Conservation (phyloP, 1,284 basidiomycete genomes). For the Cerioporus squamosus region DNA sequence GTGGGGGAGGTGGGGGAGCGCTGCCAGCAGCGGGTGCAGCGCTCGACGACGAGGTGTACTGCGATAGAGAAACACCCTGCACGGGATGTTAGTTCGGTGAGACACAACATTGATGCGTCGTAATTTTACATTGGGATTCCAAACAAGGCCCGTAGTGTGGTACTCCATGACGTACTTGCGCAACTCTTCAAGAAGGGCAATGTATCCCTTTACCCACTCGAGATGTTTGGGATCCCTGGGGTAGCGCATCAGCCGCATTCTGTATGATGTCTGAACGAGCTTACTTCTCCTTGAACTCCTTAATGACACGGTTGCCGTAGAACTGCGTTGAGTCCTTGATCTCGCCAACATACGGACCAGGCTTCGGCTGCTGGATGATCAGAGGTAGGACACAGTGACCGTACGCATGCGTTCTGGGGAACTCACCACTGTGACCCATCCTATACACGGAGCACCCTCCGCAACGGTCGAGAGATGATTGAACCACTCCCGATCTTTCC, state of each 20-base stretch:
- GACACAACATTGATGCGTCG: neutral
- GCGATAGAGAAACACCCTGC: conserved; percentile 68
- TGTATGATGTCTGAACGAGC: conserved; percentile 28
- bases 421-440: conserved; percentile 89
- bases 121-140: conserved; percentile 80
- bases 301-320: conserved; percentile 91
- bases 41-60: conserved; percentile 48
- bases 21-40: conserved; percentile 37
- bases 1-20: conserved; percentile 53
- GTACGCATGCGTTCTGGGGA: neutral
- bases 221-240: conserved; percentile 84
- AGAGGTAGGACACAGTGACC: neutral
- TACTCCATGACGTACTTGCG: conserved; percentile 87
- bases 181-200: conserved; percentile 77
- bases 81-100: neutral
- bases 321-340: conserved; percentile 90
- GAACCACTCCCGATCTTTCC: conserved; percentile 84
- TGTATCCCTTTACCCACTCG: conserved; percentile 86
- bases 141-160: conserved; percentile 87
- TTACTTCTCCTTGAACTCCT: conserved; percentile 92
- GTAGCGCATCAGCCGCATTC: neutral
- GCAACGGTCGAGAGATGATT: conserved; percentile 83
- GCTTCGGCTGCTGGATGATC: conserved; percentile 70
- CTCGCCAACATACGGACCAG: conserved; percentile 83
- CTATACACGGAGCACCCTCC: conserved; percentile 85